Conservation (phyloP, 257 asterid genomes). For the Solanum peruvianum region DNA sequence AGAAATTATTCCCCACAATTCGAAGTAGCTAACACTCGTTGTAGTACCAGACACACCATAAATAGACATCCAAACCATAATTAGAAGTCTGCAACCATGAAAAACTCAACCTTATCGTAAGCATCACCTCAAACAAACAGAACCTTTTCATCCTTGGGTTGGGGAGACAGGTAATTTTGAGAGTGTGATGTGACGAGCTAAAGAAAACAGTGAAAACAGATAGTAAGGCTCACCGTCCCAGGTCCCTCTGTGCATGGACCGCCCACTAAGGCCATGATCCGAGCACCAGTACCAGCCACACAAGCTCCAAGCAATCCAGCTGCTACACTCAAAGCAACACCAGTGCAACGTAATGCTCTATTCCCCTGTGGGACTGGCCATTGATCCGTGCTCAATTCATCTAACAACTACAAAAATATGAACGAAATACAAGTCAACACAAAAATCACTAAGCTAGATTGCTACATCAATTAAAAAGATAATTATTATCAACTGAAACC, state of each 20-base stretch:
- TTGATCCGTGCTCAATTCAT: conserved; percentile 78
- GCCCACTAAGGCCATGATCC: conserved; percentile 84
- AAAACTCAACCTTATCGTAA: not conserved
- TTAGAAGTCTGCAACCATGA: not conserved
- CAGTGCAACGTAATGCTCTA: conserved; percentile 84
- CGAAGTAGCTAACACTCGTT: not conserved
- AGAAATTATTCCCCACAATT: not conserved
- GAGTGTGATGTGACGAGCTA: not conserved
- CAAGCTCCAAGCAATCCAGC: conserved; percentile 87
- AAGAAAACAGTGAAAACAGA: not conserved
- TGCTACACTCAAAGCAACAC: conserved; percentile 90
- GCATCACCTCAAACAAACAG: not conserved
- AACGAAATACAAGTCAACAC: not conserved
- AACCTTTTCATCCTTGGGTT: not conserved
- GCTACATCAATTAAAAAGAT: not conserved
- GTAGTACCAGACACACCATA: not conserved
- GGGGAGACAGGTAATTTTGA: not conserved
- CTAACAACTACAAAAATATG: conserved; percentile 53
- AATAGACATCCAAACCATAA: not conserved
- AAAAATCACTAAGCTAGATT: not conserved
- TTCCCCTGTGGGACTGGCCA: conserved; percentile 79
- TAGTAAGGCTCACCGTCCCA: conserved; percentile 66
- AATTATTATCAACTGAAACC: not conserved
- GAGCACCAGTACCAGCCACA: conserved; percentile 69
- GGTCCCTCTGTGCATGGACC: conserved; percentile 99